These are phyloP conservation scores for Coix lacrymajobi DNA, from an alignment of 176 grass and related monocot species.

Conservation along the genomic window DNA sequence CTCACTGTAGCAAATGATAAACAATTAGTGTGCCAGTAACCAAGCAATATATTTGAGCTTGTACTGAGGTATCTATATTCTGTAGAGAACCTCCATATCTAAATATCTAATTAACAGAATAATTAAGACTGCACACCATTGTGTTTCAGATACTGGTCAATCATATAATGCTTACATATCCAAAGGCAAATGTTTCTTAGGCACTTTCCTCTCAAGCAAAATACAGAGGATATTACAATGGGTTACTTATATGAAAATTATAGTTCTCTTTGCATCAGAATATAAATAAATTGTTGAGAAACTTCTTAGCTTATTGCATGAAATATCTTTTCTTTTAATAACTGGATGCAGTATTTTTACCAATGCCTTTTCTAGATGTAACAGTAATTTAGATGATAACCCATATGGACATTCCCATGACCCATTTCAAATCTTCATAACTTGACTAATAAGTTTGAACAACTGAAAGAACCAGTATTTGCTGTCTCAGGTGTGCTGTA, in stretches of 20 bases:
- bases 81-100: not conserved
- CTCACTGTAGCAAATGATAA: slow-evolving; percentile 62
- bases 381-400: not conserved
- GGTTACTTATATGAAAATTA: not conserved
- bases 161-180: not conserved
- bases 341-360: not conserved
- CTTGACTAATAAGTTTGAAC: not conserved
- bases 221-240: not conserved
- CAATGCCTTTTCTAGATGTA: not conserved
- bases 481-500: not conserved
- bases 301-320: not conserved
- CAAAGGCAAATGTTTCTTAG: not conserved
- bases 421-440: not conserved
- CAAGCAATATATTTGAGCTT: not conserved
- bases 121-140: not conserved
- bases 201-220: not conserved
- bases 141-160: not conserved
- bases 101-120: not conserved
- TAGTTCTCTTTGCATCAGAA: not conserved
- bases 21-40: not conserved
- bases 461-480: not conserved
- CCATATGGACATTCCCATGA: not conserved
- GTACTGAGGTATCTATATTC: not conserved
- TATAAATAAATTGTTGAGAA: not conserved
- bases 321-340: not conserved